Conservation (phyloP, 192 early-diverging fungal genomes). For the Coemansia sp. region DNA sequence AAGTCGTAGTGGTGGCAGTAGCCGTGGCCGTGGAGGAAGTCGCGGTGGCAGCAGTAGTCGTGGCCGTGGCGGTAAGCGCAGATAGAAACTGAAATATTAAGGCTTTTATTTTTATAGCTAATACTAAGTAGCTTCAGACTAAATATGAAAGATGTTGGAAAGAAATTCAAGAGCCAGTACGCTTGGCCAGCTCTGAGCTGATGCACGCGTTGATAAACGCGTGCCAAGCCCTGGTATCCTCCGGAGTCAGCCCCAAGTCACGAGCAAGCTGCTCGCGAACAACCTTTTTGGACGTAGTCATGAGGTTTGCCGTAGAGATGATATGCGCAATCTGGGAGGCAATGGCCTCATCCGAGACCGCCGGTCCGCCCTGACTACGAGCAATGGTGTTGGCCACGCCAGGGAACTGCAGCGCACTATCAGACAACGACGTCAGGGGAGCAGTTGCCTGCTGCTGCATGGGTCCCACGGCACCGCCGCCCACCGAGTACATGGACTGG, state of each 20-base stretch:
- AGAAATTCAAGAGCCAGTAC: constrained; percentile 15
- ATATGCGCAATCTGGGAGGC: constrained; percentile 70
- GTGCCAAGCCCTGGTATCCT: constrained; percentile 77
- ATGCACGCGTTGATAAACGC: constrained; percentile 88
- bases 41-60: constrained; percentile 8
- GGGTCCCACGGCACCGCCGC: not conserved
- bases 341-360: constrained; percentile 69
- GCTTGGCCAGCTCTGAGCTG: constrained; percentile 41
- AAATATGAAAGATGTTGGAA: constrained; percentile 3
- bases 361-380: constrained; percentile 33
- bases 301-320: constrained; percentile 84
- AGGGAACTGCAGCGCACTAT: not conserved
- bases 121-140: not conserved
- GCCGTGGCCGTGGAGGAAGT: constrained; percentile 1
- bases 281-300: constrained; percentile 98
- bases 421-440: not conserved
- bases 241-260: constrained; percentile 63
- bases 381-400: not conserved
- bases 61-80: constrained; percentile 23
- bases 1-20: not conserved
- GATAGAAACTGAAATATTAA: constrained; percentile 8
- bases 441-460: not conserved
- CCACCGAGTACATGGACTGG: not conserved
- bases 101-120: not conserved
- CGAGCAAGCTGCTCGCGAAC: constrained; percentile 84